Base-by-base conservation (phyloP, 768 basidiomycete species). In the Grammothele lineata region DNA sequence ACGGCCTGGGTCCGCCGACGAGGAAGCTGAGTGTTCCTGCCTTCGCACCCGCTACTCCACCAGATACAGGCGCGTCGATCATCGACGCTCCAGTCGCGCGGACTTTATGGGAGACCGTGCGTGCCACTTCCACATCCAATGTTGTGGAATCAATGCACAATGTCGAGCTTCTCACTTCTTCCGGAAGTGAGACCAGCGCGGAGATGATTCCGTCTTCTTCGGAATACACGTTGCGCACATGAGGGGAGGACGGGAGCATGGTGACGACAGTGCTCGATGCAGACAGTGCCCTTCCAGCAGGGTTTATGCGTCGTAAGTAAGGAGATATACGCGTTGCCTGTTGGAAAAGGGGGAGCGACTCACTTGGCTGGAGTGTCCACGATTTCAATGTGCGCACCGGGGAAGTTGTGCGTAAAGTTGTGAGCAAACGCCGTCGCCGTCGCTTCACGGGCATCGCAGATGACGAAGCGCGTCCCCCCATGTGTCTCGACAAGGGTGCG, bases 1-100 rank as follows among this genome's bases (percentile, higher is more conserved):
- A 73, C 10, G 68, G 59, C 30, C 78, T 66, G 4, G 80, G 73
- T 2, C 92, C 92, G 12, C 94, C 94, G 17, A 94, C 89, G 40
- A 98, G 85, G 72, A 98, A 96, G 4, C 92, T 85, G 18, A 97
- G 72, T 2, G 89, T 88, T 21, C 82, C 93, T 14, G 87, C 88
- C 61, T 83, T 83, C 9, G 94, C 94, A 24, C 92, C 94, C 12
- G 85, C 71, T 9, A 92, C 89, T 26, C 91, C 93, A 46, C 94
- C 94, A 39, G 91, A 93, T 1, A 97, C 93, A 3, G 94, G 94
- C 5, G 94, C 92, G 62, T 97, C 94, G 18, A 96, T 74, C 81
- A 96, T 92, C 33, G 67, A 67, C 6, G 83, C 89, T 21, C 86
- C 83, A 22, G 73, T 66, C 12, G 58, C 47, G 9, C 67, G 69